Percentiles rank a stretch among this genome's conserved stretches.
phyloP scores from a whole-genome alignment of 352 stramenopile genomes.

The Globisporangium paddicum region DNA sequence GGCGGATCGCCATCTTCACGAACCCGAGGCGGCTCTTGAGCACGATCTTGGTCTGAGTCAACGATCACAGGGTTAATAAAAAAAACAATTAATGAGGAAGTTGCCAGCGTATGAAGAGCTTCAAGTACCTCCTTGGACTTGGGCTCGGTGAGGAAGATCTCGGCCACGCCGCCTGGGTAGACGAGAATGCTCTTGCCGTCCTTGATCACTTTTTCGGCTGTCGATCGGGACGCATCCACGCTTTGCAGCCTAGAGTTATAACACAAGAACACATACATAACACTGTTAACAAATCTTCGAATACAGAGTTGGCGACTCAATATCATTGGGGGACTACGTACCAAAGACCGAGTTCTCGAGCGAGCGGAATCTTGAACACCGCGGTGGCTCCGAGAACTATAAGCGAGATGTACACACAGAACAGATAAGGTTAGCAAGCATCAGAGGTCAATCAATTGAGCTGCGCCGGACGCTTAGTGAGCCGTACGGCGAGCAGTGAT shows the following conservation, averaged over 20 bases:
- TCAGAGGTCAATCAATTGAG: not conserved
- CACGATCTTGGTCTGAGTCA: slow-evolving; percentile 25
- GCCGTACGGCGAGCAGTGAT: slow-evolving; percentile 40
- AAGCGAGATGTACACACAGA: not conserved
- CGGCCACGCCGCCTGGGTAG: slow-evolving; percentile 36
- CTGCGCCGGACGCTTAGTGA: too few relatives aligned
- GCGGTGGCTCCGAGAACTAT: slow-evolving; percentile 54
- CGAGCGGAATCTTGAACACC: slow-evolving; percentile 67
- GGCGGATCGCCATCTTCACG: slow-evolving; percentile 36
- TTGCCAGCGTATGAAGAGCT: not conserved
- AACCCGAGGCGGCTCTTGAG: slow-evolving; percentile 42
- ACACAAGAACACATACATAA: too few relatives aligned
- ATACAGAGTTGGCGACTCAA: too few relatives aligned
- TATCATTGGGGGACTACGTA: slow-evolving; percentile 9
- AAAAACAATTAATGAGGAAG: not conserved
- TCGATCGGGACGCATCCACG: slow-evolving; percentile 37
- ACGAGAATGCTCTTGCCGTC: slow-evolving; percentile 37
- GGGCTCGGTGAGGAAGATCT: slow-evolving; percentile 41
- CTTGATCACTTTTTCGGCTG: slow-evolving; percentile 33
- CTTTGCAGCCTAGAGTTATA: slow-evolving; percentile 18
- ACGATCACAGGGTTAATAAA: not conserved
- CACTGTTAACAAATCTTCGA: too few relatives aligned
- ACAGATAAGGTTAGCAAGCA: slow-evolving; percentile 6
- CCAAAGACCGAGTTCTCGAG: slow-evolving; percentile 64
- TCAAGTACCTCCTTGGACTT: slow-evolving; percentile 37